phyloP scores from a whole-genome alignment of 2,329 filamentous ascomycete species.

The Tolypocladium paradoxum region DNA sequence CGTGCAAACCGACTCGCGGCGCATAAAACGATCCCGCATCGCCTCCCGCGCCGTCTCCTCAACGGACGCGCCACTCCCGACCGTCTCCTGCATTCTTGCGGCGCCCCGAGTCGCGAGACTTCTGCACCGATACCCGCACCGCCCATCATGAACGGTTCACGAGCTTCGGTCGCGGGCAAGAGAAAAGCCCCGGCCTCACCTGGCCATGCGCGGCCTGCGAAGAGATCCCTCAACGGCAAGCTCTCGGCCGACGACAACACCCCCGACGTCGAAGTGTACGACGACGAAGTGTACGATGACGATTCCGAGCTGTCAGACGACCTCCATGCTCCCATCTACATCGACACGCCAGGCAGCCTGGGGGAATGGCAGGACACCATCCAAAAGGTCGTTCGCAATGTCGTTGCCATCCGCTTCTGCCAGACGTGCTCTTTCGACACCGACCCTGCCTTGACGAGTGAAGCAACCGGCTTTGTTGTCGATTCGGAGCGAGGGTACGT shows the following conservation, averaged over 20 bases:
- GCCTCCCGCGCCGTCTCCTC: background rate
- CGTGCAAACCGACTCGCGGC: background rate
- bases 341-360: constrained; percentile 26
- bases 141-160: constrained; percentile 33
- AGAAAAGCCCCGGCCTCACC: constrained; percentile 38
- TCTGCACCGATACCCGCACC: background rate
- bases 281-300: constrained; percentile 27
- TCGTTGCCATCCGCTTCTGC: constrained; percentile 98
- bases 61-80: background rate
- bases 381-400: constrained; percentile 84
- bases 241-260: constrained; percentile 39
- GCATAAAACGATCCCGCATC: background rate
- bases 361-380: constrained; percentile 91
- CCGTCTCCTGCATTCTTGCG: background rate
- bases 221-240: constrained; percentile 34
- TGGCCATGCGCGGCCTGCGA: constrained; percentile 22
- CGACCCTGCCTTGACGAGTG: constrained; percentile 84
- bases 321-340: constrained; percentile 20
- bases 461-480: constrained; percentile 95
- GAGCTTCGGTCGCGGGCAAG: constrained; percentile 33
- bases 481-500: constrained; percentile 78
- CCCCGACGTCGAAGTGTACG: constrained; percentile 29
- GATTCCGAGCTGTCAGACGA: constrained; percentile 32
- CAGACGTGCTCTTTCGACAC: constrained; percentile 97
- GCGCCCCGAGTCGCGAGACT: background rate